Evolutionary conservation across 306 rosid species (phyloP).

Genomic region (Rosa rugosa): DNA sequence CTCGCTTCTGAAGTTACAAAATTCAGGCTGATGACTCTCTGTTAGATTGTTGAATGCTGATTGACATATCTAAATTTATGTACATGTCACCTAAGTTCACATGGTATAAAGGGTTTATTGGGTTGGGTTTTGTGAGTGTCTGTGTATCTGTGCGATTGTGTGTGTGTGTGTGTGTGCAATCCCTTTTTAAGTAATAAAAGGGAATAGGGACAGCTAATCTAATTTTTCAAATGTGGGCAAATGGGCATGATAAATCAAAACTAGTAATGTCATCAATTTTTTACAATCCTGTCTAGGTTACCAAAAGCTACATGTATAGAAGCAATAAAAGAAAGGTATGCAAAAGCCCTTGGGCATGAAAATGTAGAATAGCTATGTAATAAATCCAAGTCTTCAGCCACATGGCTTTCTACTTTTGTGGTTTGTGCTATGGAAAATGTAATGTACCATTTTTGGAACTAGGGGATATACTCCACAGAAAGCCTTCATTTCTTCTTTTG

Average conservation of each 20-base stretch:
- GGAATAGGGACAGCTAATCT: neutral
- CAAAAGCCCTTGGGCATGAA: neutral
- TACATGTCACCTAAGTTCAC: neutral
- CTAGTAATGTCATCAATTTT: neutral
- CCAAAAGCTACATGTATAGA: neutral
- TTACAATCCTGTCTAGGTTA: neutral
- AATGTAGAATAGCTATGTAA: neutral
- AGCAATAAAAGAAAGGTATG: neutral
- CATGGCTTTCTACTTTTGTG: neutral
- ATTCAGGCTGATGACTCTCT: neutral
- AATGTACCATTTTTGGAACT: constrained; percentile 73
- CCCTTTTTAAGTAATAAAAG: neutral
- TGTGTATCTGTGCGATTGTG: neutral
- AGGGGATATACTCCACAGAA: constrained; percentile 71
- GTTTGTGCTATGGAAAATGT: neutral
- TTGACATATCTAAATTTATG: neutral
- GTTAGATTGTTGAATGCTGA: neutral
- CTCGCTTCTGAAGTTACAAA: constrained; percentile 7
- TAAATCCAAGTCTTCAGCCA: neutral
- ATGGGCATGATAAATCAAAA: neutral
- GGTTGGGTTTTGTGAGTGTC: neutral
- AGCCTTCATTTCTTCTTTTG: constrained; percentile 82
- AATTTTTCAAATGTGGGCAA: neutral
- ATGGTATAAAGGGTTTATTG: neutral
- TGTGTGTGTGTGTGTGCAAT: neutral